Evolutionary conservation across 129 eudicot genomes (phyloP).

Genomic region (Chrysanthemum seticuspe): DNA sequence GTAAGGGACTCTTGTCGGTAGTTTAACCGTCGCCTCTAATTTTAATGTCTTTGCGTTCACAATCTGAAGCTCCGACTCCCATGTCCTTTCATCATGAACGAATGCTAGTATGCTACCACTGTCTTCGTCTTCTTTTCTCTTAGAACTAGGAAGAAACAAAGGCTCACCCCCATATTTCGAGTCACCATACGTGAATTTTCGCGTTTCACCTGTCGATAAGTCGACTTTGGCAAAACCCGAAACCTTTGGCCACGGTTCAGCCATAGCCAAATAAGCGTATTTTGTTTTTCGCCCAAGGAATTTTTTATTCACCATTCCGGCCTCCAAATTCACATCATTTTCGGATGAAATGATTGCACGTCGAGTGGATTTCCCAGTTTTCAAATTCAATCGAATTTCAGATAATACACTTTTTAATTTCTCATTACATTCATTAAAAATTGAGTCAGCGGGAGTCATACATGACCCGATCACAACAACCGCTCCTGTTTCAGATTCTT

Average conservation of each 20-base stretch:
- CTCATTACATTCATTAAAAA: constrained; percentile 39
- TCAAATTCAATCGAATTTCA: constrained; percentile 38
- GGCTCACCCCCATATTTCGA: constrained; percentile 22
- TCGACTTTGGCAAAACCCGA: constrained; percentile 39
- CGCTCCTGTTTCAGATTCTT: constrained; percentile 36
- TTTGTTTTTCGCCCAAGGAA: constrained; percentile 27
- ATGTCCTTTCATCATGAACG: constrained; percentile 17
- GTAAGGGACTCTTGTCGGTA: constrained; percentile 20
- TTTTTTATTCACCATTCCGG: constrained; percentile 33
- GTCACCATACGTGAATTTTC: constrained; percentile 14
- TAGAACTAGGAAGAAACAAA: constrained; percentile 7
- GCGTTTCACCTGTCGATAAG: constrained; percentile 20
- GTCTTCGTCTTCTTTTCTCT: constrained; percentile 7
- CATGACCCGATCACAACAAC: constrained; percentile 47
- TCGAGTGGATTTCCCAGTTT: constrained; percentile 38
- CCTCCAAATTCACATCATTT: constrained; percentile 34
- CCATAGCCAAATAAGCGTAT: constrained; percentile 31
- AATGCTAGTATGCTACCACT: constrained; percentile 18
- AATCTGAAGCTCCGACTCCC: constrained; percentile 23
- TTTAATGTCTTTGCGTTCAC: constrained; percentile 5
- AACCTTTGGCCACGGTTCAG: constrained; percentile 38
- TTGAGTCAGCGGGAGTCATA: constrained; percentile 51
- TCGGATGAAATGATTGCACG: constrained; percentile 23
- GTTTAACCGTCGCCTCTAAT: constrained; percentile 16
- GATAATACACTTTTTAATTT: constrained; percentile 33